Evolutionary conservation across 805 yeast genomes (phyloP).

Genomic region (Torulaspora microellipsoides): DNA sequence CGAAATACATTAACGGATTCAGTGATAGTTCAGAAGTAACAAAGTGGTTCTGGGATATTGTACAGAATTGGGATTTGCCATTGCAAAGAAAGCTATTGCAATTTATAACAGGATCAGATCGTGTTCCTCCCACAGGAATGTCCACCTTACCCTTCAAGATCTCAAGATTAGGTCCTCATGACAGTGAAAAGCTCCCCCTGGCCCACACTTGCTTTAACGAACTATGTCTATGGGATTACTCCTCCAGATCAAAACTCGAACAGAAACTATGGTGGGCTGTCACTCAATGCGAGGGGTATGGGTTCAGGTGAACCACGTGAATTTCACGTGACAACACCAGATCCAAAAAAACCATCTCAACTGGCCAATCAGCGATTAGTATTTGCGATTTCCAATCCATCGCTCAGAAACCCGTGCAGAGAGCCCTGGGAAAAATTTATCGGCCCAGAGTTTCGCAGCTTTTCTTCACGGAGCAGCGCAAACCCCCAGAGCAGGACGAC

Average conservation of each 20-base stretch:
- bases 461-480: conserved; percentile 1
- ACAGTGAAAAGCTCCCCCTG: conserved; percentile 52
- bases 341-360: no score
- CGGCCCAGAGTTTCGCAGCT: conserved; percentile 2
- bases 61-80: conserved; percentile 37
- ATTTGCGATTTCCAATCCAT: not conserved
- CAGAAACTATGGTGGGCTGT: conserved; percentile 65
- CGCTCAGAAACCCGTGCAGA: conserved; percentile 2
- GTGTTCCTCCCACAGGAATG: conserved; percentile 90
- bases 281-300: conserved; percentile 82
- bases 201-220: conserved; percentile 97
- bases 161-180: conserved; percentile 44
- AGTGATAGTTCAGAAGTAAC: conserved; percentile 40
- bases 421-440: conserved; percentile 4
- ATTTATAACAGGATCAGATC: conserved; percentile 86
- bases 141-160: conserved; percentile 69
- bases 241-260: conserved; percentile 47
- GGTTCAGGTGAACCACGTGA: conserved; percentile 45
- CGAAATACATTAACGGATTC: conserved; percentile 68
- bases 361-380: conserved; percentile 5
- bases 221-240: conserved; percentile 67
- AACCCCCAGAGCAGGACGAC: not conserved
- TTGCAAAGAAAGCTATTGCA: conserved; percentile 59
- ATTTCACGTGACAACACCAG: not conserved
- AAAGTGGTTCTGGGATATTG: conserved; percentile 83